Base-by-base conservation (phyloP, 192 early-diverging fungal species). In the Lobosporangium transversale region DNA sequence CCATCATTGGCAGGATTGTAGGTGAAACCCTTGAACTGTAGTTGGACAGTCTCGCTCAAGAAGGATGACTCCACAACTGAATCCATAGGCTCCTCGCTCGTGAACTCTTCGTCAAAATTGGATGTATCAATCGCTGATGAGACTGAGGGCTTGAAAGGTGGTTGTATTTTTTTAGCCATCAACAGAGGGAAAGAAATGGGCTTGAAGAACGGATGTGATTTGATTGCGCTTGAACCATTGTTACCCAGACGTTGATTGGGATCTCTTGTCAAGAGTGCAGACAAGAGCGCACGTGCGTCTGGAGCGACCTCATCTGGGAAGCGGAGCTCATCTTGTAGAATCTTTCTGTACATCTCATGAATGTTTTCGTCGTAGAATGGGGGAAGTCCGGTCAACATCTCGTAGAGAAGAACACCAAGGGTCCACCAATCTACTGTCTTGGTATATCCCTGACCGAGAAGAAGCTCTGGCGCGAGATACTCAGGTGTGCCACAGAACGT, bases 61-160 rank as follows among this genome's bases (percentile, higher is more conserved):
- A 94, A 92, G 7, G 88, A 87, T 49, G 90, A 91, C 23, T 95
- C 88, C 5, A 92, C 89, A 20, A 94, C 84, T 15, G 95, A 97
- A 76, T 98, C 97, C 61, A 88, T 82, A 3, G 97, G 94, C 11
- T 88, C 82, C 69, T 98, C 96, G 15, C 92, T 91, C 8, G 97
- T 98, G 66, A 98, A 98, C 83, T 97, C 96, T 62, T 94, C 92
- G 76, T 98, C 97, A 90, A 98, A 98, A 81, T 98, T 98, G 75
- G 94, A 94, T 11, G 96, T 98, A 75, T 98, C 97, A 52, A 89
- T 88, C 1, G 94, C 93, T 27, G 91, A 93, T 18, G 86, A 83
- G 3, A 97, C 95, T 43, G 89, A 90, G 42, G 95, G 95, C 79
- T 96, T 95, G 86, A 95, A 97, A 10, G 93, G 94, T 44, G 97